Evolutionary conservation across 176 grass and related monocot genomes (phyloP).

Genomic region (Eremochloa ophiuroides): DNA sequence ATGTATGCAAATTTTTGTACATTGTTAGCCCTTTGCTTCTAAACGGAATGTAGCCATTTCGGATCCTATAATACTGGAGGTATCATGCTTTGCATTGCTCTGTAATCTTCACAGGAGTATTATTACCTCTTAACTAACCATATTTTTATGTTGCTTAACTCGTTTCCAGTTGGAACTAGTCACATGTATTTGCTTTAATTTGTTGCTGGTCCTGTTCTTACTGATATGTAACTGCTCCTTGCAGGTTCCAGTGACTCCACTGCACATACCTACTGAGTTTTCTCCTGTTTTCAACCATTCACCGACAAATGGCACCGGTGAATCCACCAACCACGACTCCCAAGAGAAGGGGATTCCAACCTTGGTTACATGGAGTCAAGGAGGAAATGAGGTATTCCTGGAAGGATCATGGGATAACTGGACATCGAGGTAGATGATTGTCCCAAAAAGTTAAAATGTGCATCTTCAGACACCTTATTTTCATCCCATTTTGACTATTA

Average conservation of each 20-base stretch:
- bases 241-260: slow-evolving; percentile 69
- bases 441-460: not conserved
- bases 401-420: slow-evolving; percentile 98
- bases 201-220: slow-evolving; percentile 11
- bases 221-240: slow-evolving; percentile 30
- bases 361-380: slow-evolving; percentile 77
- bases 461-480: not conserved
- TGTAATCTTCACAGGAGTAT: not conserved
- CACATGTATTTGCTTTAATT: not conserved
- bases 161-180: not conserved
- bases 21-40: not conserved
- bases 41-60: not conserved
- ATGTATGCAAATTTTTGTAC: not conserved
- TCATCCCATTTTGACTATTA: not conserved
- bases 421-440: slow-evolving; percentile 62
- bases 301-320: slow-evolving; percentile 33
- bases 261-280: slow-evolving; percentile 54
- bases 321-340: slow-evolving; percentile 20
- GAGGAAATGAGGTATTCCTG: slow-evolving; percentile 67
- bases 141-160: slow-evolving; percentile 4
- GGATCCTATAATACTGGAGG: slow-evolving; percentile 7
- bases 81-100: slow-evolving; percentile 9
- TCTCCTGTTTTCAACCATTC: slow-evolving; percentile 45
- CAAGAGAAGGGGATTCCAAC: slow-evolving; percentile 63
- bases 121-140: not conserved